phyloP scores from a whole-genome alignment of 2,329 filamentous ascomycete species.

The Curvularia verruculosa region DNA sequence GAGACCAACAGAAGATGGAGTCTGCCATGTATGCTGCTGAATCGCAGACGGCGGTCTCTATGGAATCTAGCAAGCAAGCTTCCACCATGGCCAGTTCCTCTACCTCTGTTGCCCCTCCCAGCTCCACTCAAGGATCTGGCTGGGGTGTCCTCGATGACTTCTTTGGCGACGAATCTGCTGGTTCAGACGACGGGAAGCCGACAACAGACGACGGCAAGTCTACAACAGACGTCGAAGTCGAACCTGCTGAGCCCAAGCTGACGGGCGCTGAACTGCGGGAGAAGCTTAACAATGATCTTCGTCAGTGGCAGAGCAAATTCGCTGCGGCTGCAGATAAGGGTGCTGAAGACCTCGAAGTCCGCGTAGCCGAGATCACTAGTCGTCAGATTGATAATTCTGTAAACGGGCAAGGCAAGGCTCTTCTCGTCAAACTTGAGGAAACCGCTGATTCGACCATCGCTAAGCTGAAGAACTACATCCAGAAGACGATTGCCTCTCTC shows the following conservation, averaged over 20 bases:
- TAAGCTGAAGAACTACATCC: slow-evolving; percentile 70
- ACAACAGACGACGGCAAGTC: slow-evolving; percentile 21
- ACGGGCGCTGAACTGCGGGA: slow-evolving; percentile 56
- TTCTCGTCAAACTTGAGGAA: slow-evolving; percentile 72
- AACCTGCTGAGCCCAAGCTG: slow-evolving; percentile 33
- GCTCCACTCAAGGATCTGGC: slow-evolving; percentile 31
- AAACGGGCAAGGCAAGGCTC: slow-evolving; percentile 67
- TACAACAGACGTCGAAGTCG: slow-evolving; percentile 19
- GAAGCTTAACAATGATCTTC: slow-evolving; percentile 76
- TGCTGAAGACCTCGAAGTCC: slow-evolving; percentile 67
- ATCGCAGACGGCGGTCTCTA: slow-evolving; percentile 26
- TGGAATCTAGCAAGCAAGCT: slow-evolving; percentile 24
- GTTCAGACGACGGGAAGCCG: slow-evolving; percentile 23
- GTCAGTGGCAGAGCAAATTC: slow-evolving; percentile 88
- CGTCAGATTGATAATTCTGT: slow-evolving; percentile 71
- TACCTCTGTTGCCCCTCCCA: slow-evolving; percentile 26
- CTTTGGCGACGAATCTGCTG: slow-evolving; percentile 35
- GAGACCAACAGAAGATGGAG: slow-evolving; percentile 66
- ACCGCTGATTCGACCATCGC: slow-evolving; percentile 68
- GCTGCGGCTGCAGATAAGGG: slow-evolving; percentile 84
- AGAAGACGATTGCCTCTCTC: slow-evolving; percentile 60
- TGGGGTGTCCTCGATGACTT: slow-evolving; percentile 42
- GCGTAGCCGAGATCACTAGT: slow-evolving; percentile 73
- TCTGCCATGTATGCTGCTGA: slow-evolving; percentile 63
- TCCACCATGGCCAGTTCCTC: slow-evolving; percentile 33